Conservation (phyloP, 2,329 filamentous ascomycete genomes). For the Fusarium sp. region DNA sequence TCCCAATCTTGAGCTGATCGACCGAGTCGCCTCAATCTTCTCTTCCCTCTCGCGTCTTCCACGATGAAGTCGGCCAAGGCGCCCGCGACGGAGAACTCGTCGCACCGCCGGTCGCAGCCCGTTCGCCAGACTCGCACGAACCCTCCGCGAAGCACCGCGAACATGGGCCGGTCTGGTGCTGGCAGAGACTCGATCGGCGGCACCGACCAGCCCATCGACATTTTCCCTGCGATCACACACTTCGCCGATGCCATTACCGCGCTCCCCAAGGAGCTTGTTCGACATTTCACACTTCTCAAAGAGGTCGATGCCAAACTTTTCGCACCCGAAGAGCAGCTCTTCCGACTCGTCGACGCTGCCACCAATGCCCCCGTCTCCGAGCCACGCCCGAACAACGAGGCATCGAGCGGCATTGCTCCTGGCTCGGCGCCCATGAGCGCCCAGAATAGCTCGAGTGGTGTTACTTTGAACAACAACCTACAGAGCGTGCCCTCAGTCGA, state of each 20-base stretch:
- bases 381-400: slow-evolving; percentile 61
- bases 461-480: slow-evolving; percentile 54
- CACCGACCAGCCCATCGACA: slow-evolving; percentile 74
- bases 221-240: slow-evolving; percentile 76
- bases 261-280: slow-evolving; percentile 93
- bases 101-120: slow-evolving; percentile 73
- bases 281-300: slow-evolving; percentile 95
- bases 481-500: slow-evolving; percentile 59
- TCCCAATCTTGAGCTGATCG: slow-evolving; percentile 39
- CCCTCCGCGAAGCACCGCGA: slow-evolving; percentile 69
- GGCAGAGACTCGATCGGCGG: slow-evolving; percentile 63
- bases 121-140: slow-evolving; percentile 77
- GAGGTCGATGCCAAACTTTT: slow-evolving; percentile 98
- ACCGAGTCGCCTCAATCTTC: slow-evolving; percentile 39
- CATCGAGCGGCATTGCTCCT: slow-evolving; percentile 59
- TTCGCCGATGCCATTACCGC: slow-evolving; percentile 95
- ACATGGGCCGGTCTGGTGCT: slow-evolving; percentile 59
- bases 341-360: slow-evolving; percentile 79
- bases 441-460: slow-evolving; percentile 64
- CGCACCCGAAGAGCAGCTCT: slow-evolving; percentile 85
- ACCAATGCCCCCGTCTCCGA: slow-evolving; percentile 66
- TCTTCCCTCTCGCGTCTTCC: slow-evolving; percentile 36
- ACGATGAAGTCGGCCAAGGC: slow-evolving; percentile 71
- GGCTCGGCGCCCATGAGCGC: slow-evolving; percentile 65
- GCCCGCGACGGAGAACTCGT: slow-evolving; percentile 59